Conservation (phyloP, 805 yeast species). For the Kurtzmaniella fragi region DNA sequence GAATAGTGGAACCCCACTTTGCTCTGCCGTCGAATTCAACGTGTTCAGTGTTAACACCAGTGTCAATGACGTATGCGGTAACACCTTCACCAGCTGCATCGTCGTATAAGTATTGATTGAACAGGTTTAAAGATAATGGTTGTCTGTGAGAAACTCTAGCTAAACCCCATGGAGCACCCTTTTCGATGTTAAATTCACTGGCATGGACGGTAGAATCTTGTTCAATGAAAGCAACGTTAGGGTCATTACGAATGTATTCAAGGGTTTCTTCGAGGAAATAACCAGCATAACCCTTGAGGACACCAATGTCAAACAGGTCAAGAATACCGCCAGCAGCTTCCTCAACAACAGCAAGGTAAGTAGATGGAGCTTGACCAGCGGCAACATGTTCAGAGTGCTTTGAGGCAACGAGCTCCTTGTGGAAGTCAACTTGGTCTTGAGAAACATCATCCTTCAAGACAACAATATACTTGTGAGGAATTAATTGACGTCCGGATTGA, state of each 20-base stretch:
- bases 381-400: slow-evolving; percentile 42
- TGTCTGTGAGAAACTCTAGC: slow-evolving; percentile 85
- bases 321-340: slow-evolving; percentile 48
- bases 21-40: slow-evolving; percentile 82
- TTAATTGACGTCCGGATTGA: slow-evolving; percentile 41
- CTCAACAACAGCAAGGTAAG: slow-evolving; percentile 31
- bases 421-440: slow-evolving; percentile 53
- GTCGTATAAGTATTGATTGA: slow-evolving; percentile 70
- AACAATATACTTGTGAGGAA: slow-evolving; percentile 78
- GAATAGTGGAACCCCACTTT: slow-evolving; percentile 78
- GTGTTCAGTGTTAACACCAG: slow-evolving; percentile 77
- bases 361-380: slow-evolving; percentile 23
- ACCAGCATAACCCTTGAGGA: slow-evolving; percentile 79
- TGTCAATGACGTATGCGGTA: slow-evolving; percentile 83
- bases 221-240: slow-evolving; percentile 66
- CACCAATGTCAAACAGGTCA: slow-evolving; percentile 56
- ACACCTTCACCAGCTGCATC: slow-evolving; percentile 77
- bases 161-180: slow-evolving; percentile 92
- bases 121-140: slow-evolving; percentile 59
- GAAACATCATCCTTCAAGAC: slow-evolving; percentile 68
- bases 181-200: slow-evolving; percentile 59
- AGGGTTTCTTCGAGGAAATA: slow-evolving; percentile 71
- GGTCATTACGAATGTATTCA: slow-evolving; percentile 64
- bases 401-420: slow-evolving; percentile 60
- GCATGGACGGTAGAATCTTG: slow-evolving; percentile 68